phyloP scores from a whole-genome alignment of 768 basidiomycete species.

The Macrocybe gigantea region DNA sequence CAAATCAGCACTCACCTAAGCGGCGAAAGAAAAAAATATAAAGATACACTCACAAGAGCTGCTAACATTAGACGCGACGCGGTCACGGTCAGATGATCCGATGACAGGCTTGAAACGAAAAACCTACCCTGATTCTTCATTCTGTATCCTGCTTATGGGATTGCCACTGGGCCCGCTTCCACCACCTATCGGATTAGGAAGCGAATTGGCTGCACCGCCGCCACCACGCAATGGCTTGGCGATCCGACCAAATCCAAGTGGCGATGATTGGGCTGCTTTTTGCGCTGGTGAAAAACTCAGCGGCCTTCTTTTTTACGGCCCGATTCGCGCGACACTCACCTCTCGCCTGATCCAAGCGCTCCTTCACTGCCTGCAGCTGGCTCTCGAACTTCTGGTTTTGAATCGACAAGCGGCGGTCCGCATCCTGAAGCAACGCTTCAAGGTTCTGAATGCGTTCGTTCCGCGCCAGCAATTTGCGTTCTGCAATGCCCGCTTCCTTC shows the following conservation, averaged over 20 bases:
- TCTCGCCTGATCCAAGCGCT: constrained; percentile 87
- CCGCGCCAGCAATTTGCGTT: constrained; percentile 91
- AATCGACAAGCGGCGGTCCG: constrained; percentile 84
- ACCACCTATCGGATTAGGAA: constrained; percentile 34
- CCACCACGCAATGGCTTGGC: constrained; percentile 96
- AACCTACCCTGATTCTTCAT: constrained; percentile 70
- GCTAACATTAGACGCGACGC: constrained; percentile 13
- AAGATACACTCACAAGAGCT: constrained; percentile 32
- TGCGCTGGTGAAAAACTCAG: constrained; percentile 45
- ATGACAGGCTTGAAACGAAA: constrained; percentile 12
- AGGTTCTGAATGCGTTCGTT: constrained; percentile 98
- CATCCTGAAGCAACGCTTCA: constrained; percentile 87
- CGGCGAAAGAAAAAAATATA: constrained; percentile 15
- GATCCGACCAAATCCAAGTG: constrained; percentile 87
- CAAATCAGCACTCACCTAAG: constrained; percentile 1
- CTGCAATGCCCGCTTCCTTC: constrained; percentile 96
- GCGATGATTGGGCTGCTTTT: constrained; percentile 65
- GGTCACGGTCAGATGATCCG: constrained; percentile 7
- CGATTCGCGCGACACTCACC: constrained; percentile 43
- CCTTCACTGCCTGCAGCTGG: constrained; percentile 87
- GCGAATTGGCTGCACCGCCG: constrained; percentile 54
- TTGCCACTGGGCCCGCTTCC: constrained; percentile 45
- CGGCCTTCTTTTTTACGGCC: constrained; percentile 1
- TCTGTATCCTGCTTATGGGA: constrained; percentile 69
- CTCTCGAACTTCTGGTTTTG: constrained; percentile 96